Evolutionary conservation across 2,329 filamentous ascomycete genomes (phyloP), one percentile per base, ranked within the genome.

Genomic region (Pseudogymnoascus sp.): DNA sequence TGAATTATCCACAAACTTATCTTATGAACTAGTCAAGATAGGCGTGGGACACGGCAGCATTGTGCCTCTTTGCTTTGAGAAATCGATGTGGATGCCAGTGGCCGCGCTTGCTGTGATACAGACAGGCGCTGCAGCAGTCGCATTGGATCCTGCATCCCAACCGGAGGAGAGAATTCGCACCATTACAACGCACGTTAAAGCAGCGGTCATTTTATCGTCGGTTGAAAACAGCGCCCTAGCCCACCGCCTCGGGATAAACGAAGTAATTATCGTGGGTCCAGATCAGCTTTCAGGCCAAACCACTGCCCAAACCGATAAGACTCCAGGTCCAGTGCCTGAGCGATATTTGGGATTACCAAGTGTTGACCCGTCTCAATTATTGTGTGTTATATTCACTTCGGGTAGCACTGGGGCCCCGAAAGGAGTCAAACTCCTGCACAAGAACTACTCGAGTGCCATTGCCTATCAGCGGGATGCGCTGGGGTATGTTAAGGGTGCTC

Each of bases 61-160:
- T 23, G 61, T 73, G n/a, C 69, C 68, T 11, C 45, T 73, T 3
- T 71, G 67, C 55, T 73, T 72, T 41, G 70, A 73, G 39, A 74
- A 73, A 62, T 70, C 68, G 0, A 63, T 45, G 16, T 72, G 68
- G 65, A 67, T 67, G 6, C 63, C 70, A 29, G 67, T 74, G 5
- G 66, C 66, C 12, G 67, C 72, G 55, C 65, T 74, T 29, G 69
- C 64, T n/a, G 65, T 73, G 1, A 61, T 72, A 45, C 72, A 71
- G 63, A 63, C 68, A 12, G 72, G 72, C 3, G 67, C 59, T 8
- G 69, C 68, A 8, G 71, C 71, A 45, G 69, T 74, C 19, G 66
- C 70, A n/a, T 59, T 75, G 16, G 70, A 74, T 61, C 69, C 71
- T 11, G 63, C 62, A 70, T 60, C 71, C 72, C 6, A 58, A 65